These are phyloP conservation scores for Lyophyllum decastes DNA, from an alignment of 768 basidiomycete genomes.

Conservation along the genomic window DNA sequence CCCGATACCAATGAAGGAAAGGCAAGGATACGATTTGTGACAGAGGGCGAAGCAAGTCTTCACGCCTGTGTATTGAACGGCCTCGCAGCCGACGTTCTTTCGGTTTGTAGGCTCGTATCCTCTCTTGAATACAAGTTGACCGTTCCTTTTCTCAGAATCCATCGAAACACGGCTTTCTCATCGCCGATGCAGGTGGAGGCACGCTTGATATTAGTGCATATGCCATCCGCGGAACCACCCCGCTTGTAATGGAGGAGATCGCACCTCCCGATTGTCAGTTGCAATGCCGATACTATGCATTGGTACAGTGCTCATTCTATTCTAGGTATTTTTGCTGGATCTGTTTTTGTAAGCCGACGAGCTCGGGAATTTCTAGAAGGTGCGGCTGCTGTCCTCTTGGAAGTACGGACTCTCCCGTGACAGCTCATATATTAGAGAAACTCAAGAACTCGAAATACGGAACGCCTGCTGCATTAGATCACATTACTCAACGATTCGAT, in stretches of 20 bases:
- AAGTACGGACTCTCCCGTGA: background rate
- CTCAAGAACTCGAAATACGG: constrained; percentile 75
- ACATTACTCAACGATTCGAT: constrained; percentile 79
- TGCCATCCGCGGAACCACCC: constrained; percentile 66
- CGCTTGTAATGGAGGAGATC: constrained; percentile 80
- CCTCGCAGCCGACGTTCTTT: constrained; percentile 75
- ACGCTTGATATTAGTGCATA: constrained; percentile 84
- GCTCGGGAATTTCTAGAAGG: constrained; percentile 75
- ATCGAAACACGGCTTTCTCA: constrained; percentile 75
- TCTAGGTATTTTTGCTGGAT: constrained; percentile 79
- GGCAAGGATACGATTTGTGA: constrained; percentile 76
- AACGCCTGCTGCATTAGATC: constrained; percentile 68
- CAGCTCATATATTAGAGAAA: constrained; percentile 49
- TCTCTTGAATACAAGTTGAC: constrained; percentile 1
- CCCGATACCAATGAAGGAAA: constrained; percentile 75
- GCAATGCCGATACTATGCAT: background rate
- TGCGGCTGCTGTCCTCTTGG: constrained; percentile 20
- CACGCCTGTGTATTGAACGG: constrained; percentile 81
- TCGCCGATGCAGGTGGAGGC: constrained; percentile 81
- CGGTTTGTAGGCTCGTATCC: constrained; percentile 40
- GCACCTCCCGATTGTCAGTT: constrained; percentile 80
- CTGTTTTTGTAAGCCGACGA: constrained; percentile 78
- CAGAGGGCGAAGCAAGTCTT: constrained; percentile 82
- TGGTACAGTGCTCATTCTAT: constrained; percentile 4
- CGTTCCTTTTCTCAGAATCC: constrained; percentile 49